These are phyloP conservation scores for Bassia scoparia DNA, from an alignment of 148 eudicot species.

Conservation along the genomic window DNA sequence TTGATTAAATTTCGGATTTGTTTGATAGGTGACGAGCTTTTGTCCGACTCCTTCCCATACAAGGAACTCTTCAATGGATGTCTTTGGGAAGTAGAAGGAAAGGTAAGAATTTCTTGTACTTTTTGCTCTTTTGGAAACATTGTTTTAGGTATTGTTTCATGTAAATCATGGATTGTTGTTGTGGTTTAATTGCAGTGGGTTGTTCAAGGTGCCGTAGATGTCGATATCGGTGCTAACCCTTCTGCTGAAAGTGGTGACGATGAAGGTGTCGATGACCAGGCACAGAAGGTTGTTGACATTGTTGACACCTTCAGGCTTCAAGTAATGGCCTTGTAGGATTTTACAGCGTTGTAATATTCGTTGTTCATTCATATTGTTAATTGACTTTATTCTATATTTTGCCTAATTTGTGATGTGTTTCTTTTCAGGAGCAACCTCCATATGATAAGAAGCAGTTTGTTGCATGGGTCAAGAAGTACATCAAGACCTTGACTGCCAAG, in stretches of 20 bases:
- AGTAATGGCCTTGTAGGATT: constrained; percentile 13
- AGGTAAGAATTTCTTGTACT: constrained; percentile 31
- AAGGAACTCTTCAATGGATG: constrained; percentile 59
- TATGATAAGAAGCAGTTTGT: constrained; percentile 48
- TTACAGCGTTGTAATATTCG: too few species aligned
- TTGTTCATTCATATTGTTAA: not conserved
- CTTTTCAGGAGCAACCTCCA: constrained; percentile 51
- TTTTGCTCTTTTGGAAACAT: too few species aligned
- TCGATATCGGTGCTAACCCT: constrained; percentile 90
- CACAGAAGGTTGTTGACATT: constrained; percentile 49
- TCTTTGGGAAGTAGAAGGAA: constrained; percentile 93
- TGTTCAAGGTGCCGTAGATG: constrained; percentile 55
- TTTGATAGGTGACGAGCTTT: constrained; percentile 87
- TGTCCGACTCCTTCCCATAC: constrained; percentile 74
- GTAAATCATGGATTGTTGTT: too few species aligned
- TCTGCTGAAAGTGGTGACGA: constrained; percentile 91
- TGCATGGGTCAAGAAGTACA: constrained; percentile 44
- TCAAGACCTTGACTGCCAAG: constrained; percentile 39
- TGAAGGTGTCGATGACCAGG: constrained; percentile 51
- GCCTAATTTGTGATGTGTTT: too few species aligned
- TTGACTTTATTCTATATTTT: too few species aligned
- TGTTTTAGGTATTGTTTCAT: too few species aligned
- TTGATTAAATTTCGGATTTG: not conserved
- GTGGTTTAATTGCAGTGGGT: constrained; percentile 49
- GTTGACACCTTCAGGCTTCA: constrained; percentile 51